phyloP scores from a whole-genome alignment of 2,329 filamentous ascomycete genomes.

The Penicillium vulpinum region DNA sequence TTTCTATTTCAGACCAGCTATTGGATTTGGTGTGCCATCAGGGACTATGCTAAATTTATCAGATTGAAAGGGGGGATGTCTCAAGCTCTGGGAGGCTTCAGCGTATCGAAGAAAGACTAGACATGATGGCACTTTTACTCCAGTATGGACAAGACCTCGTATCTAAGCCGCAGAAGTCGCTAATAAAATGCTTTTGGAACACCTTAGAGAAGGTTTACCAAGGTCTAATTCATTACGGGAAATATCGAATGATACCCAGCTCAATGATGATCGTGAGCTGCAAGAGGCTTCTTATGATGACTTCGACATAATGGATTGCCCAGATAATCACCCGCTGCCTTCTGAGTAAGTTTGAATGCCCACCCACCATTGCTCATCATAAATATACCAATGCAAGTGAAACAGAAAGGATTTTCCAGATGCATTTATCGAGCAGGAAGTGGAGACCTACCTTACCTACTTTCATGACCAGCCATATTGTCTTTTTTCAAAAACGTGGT shows the following conservation, averaged over 20 bases:
- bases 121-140: constrained; percentile 22
- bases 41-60: not conserved
- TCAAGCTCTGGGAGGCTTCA: constrained; percentile 16
- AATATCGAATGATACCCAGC: not conserved
- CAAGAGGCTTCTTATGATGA: not conserved
- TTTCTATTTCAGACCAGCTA: too few species aligned
- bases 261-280: not conserved
- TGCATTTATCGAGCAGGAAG: constrained; percentile 18
- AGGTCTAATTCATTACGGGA: not conserved
- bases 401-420: not conserved
- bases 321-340: not conserved
- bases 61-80: not conserved
- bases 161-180: not conserved
- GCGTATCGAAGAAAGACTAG: constrained; percentile 24
- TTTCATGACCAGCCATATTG: constrained; percentile 31
- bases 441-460: constrained; percentile 21
- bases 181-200: accelerated
- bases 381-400: not conserved
- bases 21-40: not conserved
- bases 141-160: constrained; percentile 1
- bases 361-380: not conserved
- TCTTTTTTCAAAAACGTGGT: constrained; percentile 21
- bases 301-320: not conserved
- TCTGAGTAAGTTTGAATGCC: not conserved
- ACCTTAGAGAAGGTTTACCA: constrained; percentile 13